phyloP scores from a whole-genome alignment of 371 early-diverging fungal genomes.

The Mortierella sp. region DNA sequence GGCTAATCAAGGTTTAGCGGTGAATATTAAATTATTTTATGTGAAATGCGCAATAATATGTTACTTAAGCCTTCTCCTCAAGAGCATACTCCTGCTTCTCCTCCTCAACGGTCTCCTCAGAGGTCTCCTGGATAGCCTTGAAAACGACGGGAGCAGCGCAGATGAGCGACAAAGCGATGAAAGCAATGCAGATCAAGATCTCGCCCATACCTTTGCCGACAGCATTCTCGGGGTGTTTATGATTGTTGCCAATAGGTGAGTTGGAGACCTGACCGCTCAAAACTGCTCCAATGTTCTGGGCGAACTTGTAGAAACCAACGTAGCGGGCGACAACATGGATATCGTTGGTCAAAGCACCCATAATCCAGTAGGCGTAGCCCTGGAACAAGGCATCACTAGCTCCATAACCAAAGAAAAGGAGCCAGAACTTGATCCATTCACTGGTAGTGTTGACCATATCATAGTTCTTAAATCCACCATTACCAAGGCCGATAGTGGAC shows the following conservation, averaged over 20 bases:
- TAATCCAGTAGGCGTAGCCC: slow-evolving; percentile 82
- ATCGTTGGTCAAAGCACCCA: slow-evolving; percentile 84
- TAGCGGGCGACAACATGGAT: slow-evolving; percentile 76
- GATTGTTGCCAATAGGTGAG: too few relatives aligned
- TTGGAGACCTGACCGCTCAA: too few relatives aligned
- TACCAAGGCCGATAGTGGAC: slow-evolving; percentile 60
- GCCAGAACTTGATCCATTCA: slow-evolving; percentile 68
- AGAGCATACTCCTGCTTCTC: slow-evolving; percentile 11
- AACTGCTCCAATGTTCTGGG: slow-evolving; percentile 56
- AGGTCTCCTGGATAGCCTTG: background rate
- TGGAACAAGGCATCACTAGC: slow-evolving; percentile 80
- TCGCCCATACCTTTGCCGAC: too few relatives aligned
- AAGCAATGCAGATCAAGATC: too few relatives aligned
- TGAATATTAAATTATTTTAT: too few relatives aligned
- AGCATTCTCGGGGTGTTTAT: too few relatives aligned
- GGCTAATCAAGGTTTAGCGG: too few relatives aligned
- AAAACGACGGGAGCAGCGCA: too few relatives aligned
- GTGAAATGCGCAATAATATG: too few relatives aligned
- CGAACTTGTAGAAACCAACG: slow-evolving; percentile 66
- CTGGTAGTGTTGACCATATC: slow-evolving; percentile 58
- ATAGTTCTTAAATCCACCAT: slow-evolving; percentile 30
- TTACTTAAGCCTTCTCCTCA: slow-evolving; percentile 8
- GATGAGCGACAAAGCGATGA: too few relatives aligned
- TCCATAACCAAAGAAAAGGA: slow-evolving; percentile 78
- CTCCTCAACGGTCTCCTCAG: slow-evolving; percentile 7